These are phyloP conservation scores for Cucumis sativus DNA, from an alignment of 306 rosid genomes.

Conservation along the genomic window Cucumber_9930_V3 NC_026660.2:17618501-17619000, in stretches of 20 bases:
- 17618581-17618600: background rate
- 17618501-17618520: background rate
- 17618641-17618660: slow-evolving; percentile 82
- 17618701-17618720: slow-evolving; percentile 44
- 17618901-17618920: too few species aligned
- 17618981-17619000: background rate
- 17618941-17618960: background rate
- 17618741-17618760: slow-evolving; percentile 74
- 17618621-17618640: slow-evolving; percentile 83
- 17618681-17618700: slow-evolving; percentile 49
- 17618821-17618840: background rate
- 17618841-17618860: background rate
- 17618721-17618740: slow-evolving; percentile 73
- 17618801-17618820: slow-evolving; percentile 51
- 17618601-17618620: slow-evolving; percentile 20
- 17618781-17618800: slow-evolving; percentile 63
- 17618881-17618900: too few species aligned
- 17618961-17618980: too few species aligned
- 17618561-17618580: too few species aligned
- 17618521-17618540: background rate
- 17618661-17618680: slow-evolving; percentile 76
- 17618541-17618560: background rate
- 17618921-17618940: too few species aligned
- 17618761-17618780: slow-evolving; percentile 56
- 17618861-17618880: too few species aligned